Evolutionary conservation across 352 stramenopile genomes (phyloP), one percentile per base, ranked within the genome.

Genomic region (Phytophthora citricola): DNA sequence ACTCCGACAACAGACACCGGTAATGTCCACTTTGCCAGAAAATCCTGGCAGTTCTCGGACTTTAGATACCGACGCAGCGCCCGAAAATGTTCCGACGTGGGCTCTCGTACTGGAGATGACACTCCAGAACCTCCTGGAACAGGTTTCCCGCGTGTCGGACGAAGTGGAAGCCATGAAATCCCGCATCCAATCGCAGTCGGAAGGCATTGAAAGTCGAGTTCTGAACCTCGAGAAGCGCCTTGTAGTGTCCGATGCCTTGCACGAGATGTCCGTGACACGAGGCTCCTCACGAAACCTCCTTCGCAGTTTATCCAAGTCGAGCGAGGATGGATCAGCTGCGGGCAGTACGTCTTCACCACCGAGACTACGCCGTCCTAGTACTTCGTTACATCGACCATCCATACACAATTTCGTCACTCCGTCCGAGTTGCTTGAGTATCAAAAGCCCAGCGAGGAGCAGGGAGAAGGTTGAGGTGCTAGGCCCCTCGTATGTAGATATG

Each of bases 371-470:
- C 58, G 43, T n/a, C 4, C 22, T 45, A 77, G 51, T 32, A 55
- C 41, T 15, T 40, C 32, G 5, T 53, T 52, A 20, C 77, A 66
- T 5, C 69, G 45, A 40, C 78, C 83, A 41, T 88, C 83, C 40
- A 83, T 90, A 56, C 75, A 79, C 50, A 85, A 78, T 41, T 90
- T 90, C 27, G 66, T 89, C 22, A 83, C 80, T 4, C 47, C 71
- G 27, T 83, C 76, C n/a, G 83, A 91, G 50, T 71, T 90, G 5
- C 75, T 79, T 36, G 81, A 89, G 55, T 87, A 88, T 56, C 67
- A 91, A 61, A 75, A 59, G 15, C 34, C 59, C 10, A 51, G 60
- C 27, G 65, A 69, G 24, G 65, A 62, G 2, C 46, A 69, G 2
- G 58, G 52, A 39, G 47, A 73, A 54, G 53, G 65, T 47, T 72